A percentile compares a stretch with the other conserved stretches of the same genome.
Evolutionary conservation across 441 rosid species (phyloP).

Genomic region (Erodium texanum): DNA sequence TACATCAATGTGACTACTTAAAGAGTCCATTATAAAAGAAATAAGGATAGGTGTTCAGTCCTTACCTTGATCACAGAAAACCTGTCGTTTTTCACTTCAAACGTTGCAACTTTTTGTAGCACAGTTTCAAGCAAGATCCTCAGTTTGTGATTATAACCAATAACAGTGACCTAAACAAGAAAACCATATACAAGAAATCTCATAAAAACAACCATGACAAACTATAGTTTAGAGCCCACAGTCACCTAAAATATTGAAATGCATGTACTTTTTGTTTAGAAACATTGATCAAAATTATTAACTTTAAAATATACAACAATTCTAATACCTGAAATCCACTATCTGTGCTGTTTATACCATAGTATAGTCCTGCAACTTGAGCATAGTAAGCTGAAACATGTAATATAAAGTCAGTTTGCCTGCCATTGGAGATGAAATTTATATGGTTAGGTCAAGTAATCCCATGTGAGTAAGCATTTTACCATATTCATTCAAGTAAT

Average conservation of each 20-base stretch:
- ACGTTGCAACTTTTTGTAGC: slow-evolving; percentile 53
- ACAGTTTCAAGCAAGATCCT: slow-evolving; percentile 63
- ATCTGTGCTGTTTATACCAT: slow-evolving; percentile 34
- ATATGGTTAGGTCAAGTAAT: slow-evolving; percentile 2
- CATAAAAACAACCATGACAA: neutral
- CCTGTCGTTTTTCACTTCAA: slow-evolving; percentile 67
- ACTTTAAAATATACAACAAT: neutral
- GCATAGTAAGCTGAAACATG: slow-evolving; percentile 67
- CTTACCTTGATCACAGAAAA: slow-evolving; percentile 84
- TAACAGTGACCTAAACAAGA: slow-evolving; percentile 45
- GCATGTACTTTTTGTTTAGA: neutral
- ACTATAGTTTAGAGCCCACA: neutral
- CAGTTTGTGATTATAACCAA: slow-evolving; percentile 80
- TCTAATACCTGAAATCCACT: slow-evolving; percentile 59
- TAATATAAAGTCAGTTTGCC: slow-evolving; percentile 13
- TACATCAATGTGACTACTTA: neutral
- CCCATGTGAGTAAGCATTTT: slow-evolving; percentile 15
- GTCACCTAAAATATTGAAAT: neutral
- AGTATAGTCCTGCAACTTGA: slow-evolving; percentile 68
- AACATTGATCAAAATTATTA: neutral
- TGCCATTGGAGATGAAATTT: slow-evolving; percentile 2
- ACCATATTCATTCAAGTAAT: slow-evolving; percentile 93
- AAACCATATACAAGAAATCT: slow-evolving; percentile 10
- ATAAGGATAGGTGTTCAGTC: slow-evolving; percentile 4
- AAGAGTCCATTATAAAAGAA: neutral